These are phyloP conservation scores for Colletotrichum cuscutae DNA, from an alignment of 2,329 filamentous ascomycete genomes.

Conservation along the genomic window DNA sequence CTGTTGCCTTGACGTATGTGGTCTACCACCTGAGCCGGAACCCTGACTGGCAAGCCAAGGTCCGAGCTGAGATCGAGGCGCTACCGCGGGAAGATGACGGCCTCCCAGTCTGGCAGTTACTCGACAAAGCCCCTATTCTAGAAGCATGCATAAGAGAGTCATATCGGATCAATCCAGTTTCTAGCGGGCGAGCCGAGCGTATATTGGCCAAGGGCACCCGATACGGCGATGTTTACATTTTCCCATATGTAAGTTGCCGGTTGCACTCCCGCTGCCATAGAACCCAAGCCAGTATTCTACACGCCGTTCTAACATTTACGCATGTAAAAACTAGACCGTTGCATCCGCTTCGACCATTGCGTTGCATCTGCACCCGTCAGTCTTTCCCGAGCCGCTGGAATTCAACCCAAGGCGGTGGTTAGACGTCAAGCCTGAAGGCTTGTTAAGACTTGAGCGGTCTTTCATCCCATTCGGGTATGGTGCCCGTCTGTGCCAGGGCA, in stretches of 20 bases:
- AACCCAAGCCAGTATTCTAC: background rate
- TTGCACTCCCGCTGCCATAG: background rate
- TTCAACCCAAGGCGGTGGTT: background rate
- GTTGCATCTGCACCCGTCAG: background rate
- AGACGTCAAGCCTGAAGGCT: background rate
- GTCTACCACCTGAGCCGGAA: background rate
- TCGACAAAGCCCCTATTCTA: background rate
- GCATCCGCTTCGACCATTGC: background rate
- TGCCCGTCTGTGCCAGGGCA: background rate
- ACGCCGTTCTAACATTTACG: background rate
- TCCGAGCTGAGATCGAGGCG: background rate
- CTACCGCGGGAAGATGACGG: background rate
- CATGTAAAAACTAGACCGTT: background rate
- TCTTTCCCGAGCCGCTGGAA: background rate
- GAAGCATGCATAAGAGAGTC: background rate
- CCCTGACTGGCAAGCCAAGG: background rate
- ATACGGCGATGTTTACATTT: background rate
- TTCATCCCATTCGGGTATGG: background rate
- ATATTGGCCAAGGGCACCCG: background rate
- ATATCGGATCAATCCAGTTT: background rate
- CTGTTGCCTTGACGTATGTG: background rate
- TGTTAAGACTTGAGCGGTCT: background rate
- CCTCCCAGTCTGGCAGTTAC: background rate
- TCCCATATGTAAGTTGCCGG: background rate
- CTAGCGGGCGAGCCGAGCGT: background rate